Percentiles rank a stretch among this genome's conserved stretches.
These are phyloP conservation scores for Eurotiales sp. DNA, from an alignment of 2,329 filamentous ascomycete genomes.

Conservation along the genomic window DNA sequence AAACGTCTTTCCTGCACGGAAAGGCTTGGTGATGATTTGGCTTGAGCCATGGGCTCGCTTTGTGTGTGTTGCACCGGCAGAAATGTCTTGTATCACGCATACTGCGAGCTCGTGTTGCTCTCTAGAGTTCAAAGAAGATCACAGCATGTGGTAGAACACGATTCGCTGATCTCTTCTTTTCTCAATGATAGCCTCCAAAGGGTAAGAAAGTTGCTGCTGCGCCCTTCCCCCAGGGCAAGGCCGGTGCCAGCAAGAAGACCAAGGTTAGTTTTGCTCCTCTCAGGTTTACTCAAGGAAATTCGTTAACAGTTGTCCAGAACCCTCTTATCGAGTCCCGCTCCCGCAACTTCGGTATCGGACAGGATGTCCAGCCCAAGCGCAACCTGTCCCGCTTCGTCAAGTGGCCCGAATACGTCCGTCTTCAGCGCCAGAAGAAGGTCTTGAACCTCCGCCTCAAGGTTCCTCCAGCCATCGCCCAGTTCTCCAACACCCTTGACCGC, in stretches of 20 bases:
- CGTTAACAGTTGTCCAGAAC: conserved; percentile 60
- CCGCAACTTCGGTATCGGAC: conserved; percentile 97
- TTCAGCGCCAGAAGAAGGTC: conserved; percentile 94
- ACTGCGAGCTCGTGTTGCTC: conserved; percentile 51
- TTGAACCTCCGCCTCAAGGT: conserved; percentile 98
- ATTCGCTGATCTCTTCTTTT: conserved; percentile 88
- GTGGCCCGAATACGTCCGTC: conserved; percentile 99
- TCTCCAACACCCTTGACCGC: conserved; percentile 94
- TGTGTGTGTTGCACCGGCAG: conserved; percentile 2
- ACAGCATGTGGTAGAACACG: conserved; percentile 66
- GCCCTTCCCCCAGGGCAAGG: conserved; percentile 93
- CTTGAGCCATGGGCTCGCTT: conserved; percentile 52
- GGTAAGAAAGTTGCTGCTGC: conserved; percentile 98
- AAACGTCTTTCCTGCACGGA: not conserved
- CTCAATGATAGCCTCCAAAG: conserved; percentile 99
- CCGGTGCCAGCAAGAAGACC: conserved; percentile 83
- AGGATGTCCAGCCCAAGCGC: conserved; percentile 95
- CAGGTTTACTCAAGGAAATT: conserved; percentile 9
- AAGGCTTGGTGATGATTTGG: conserved; percentile 44
- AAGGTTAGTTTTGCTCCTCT: conserved; percentile 67
- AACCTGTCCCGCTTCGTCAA: conserved; percentile 98
- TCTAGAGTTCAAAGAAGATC: conserved; percentile 90
- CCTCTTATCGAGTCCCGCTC: conserved; percentile 97
- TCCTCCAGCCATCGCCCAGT: conserved; percentile 93
- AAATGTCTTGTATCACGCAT: conserved; percentile 15